These are phyloP conservation scores for Penicillium sp. DNA, from an alignment of 2,329 filamentous ascomycete genomes.

Conservation along the genomic window DNA sequence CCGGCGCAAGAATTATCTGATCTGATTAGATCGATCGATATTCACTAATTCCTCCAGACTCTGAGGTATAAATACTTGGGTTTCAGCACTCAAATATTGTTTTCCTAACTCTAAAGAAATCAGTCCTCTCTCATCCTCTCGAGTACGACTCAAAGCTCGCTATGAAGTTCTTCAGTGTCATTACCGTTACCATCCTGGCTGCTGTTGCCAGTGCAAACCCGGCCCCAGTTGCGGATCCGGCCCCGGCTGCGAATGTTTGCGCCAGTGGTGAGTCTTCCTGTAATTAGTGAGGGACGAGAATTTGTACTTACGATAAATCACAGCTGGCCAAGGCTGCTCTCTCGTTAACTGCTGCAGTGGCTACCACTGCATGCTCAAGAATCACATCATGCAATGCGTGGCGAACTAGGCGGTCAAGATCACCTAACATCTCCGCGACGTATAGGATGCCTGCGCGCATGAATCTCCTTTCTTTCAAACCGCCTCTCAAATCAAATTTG, in stretches of 20 bases:
- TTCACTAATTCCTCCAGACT: too few relatives aligned
- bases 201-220: neutral
- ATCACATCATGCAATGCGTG: neutral
- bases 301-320: neutral
- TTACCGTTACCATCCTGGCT: neutral
- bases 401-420: neutral
- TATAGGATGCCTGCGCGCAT: too few relatives aligned
- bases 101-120: neutral
- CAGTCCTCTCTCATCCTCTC: neutral
- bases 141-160: neutral
- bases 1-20: neutral
- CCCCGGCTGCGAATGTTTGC: neutral
- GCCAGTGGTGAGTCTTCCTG: neutral
- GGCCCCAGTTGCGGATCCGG: neutral
- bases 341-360: constrained; percentile 3
- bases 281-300: neutral
- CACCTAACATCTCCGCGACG: too few relatives aligned
- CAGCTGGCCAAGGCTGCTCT: neutral
- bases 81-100: neutral
- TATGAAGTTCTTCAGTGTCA: neutral
- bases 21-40: neutral
- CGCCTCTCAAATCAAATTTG: too few relatives aligned
- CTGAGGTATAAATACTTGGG: neutral
- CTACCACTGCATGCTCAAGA: neutral
- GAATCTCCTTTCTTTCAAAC: neutral